Percentiles rank a stretch among this genome's conserved stretches.
phyloP scores from a whole-genome alignment of 140 eudicot species.

The Erigeron philadelphicus region DNA sequence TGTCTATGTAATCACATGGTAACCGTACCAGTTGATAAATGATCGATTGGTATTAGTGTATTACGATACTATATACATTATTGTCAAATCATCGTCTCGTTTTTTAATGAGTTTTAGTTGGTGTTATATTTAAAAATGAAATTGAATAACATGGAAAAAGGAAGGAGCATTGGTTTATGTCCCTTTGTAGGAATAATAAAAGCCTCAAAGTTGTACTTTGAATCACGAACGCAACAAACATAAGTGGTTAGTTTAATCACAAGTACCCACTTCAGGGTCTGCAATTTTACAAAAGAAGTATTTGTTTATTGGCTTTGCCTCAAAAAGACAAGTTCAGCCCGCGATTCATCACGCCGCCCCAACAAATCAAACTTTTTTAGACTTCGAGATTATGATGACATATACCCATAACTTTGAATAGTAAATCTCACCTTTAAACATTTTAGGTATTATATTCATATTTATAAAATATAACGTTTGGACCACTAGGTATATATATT shows the following conservation, averaged over 20 bases:
- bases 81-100: too few species aligned
- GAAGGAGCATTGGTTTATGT: slow-evolving; percentile 7
- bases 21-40: too few species aligned
- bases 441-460: neutral
- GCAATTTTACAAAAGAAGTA: neutral
- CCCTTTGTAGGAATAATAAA: slow-evolving; percentile 13
- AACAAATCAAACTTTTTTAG: neutral
- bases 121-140: too few species aligned
- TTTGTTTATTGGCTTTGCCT: slow-evolving; percentile 12
- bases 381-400: neutral
- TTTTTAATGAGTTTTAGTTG: too few species aligned
- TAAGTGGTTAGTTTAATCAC: slow-evolving; percentile 26
- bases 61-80: too few species aligned
- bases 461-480: too few species aligned
- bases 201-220: slow-evolving; percentile 32
- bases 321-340: slow-evolving; percentile 8
- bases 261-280: slow-evolving; percentile 30
- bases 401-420: slow-evolving; percentile 6
- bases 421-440: neutral
- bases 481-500: neutral
- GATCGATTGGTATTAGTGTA: too few species aligned
- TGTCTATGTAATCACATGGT: too few species aligned
- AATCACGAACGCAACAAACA: slow-evolving; percentile 12
- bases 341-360: slow-evolving; percentile 8
- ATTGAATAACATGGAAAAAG: neutral